Evolutionary conservation across 331 rosid genomes (phyloP), one percentile per base, ranked within the genome.

Genomic region (Phaseolus coccineus): DNA sequence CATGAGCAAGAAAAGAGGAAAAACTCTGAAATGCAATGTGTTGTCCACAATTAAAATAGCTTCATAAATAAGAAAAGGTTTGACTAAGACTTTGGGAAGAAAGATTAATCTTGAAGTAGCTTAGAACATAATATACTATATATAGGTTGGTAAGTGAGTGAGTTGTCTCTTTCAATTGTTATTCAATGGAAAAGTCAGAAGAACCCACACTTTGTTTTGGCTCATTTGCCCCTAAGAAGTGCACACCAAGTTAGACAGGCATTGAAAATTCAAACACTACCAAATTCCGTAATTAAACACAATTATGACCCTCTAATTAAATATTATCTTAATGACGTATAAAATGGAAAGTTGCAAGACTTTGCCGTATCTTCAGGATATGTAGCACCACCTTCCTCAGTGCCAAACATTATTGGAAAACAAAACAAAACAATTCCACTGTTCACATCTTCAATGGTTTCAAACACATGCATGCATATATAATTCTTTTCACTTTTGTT

Each of bases 181-280:
- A 72, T 63, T 27, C 3, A 68, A 70, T 74, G 80, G 77, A 78
- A 39, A 53, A 83, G 59, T 64, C 79, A 68, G 80, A 83, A 57
- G 69, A 78, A 57, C 7, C n/a, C 27, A 8, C 40, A 51, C 58
- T 10, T 5, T 19, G 22, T n/a, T 8, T 31, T 6, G 11, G 9
- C 19, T 39, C 62, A 40, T 69, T 5, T 81, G 73, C 73, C 67
- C 59, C 67, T 81, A 24, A 72, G 53, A 77, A 78, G 62, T 83
- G 67, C 24, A 56, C 42, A 67, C 77, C 51, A 83, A 78, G 84
- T 14, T 61, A 61, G 3, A 78, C 57, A 73, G 77, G 74, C 81
- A 40, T 74, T 83, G 64, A 67, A 68, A 79, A 28, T 79, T 79
- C 81, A 68, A 74, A 83, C 44, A 30, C 77, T 67, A 73, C 87